These are phyloP conservation scores for Claviceps maximensis DNA, from an alignment of 2,329 filamentous ascomycete species.

Conservation along the genomic window DNA sequence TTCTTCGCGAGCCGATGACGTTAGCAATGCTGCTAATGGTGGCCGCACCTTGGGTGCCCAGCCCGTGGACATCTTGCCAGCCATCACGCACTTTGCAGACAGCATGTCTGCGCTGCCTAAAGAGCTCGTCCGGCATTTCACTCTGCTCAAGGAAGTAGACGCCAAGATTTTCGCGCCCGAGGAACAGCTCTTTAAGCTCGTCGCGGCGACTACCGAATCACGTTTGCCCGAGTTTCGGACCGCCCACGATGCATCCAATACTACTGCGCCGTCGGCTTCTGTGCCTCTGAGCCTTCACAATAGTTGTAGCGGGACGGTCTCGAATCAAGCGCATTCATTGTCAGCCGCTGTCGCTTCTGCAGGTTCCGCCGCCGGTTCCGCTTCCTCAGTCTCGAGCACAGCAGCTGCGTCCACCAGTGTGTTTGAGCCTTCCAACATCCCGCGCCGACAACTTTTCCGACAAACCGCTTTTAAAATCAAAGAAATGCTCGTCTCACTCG, in stretches of 20 bases:
- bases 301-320: slow-evolving; percentile 28
- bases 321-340: slow-evolving; percentile 22
- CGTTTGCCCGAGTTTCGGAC: slow-evolving; percentile 32
- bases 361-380: background rate
- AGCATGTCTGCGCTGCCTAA: slow-evolving; percentile 84
- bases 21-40: slow-evolving; percentile 32
- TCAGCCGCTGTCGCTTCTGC: slow-evolving; percentile 12
- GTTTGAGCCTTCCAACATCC: slow-evolving; percentile 45
- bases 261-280: slow-evolving; percentile 25
- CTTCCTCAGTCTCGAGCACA: slow-evolving; percentile 28
- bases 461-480: slow-evolving; percentile 66
- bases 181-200: slow-evolving; percentile 63
- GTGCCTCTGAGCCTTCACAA: slow-evolving; percentile 37
- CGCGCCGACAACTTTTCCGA: slow-evolving; percentile 61
- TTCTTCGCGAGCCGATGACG: slow-evolving; percentile 27
- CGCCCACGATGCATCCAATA: slow-evolving; percentile 30
- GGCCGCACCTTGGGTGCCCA: slow-evolving; percentile 35
- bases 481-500: slow-evolving; percentile 77
- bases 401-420: slow-evolving; percentile 23
- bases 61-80: slow-evolving; percentile 54
- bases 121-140: slow-evolving; percentile 92
- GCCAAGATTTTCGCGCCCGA: slow-evolving; percentile 88
- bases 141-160: slow-evolving; percentile 91
- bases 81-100: slow-evolving; percentile 69
- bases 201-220: slow-evolving; percentile 48